Base-by-base conservation (phyloP, 1,284 basidiomycete species). In the Vanrija humicola region DNA sequence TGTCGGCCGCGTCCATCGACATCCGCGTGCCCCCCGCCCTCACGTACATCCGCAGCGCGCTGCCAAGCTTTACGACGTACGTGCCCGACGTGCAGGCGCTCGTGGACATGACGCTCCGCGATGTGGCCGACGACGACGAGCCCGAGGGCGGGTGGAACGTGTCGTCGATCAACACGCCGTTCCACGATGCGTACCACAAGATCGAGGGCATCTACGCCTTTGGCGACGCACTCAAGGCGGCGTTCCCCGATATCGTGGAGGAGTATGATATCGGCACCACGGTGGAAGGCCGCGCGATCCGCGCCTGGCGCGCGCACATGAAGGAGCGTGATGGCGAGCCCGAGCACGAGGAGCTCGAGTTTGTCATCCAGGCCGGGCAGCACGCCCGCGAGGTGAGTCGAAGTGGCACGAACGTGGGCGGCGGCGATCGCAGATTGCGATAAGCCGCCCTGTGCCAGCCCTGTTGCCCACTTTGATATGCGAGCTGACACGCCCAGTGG, bases 321-420 rank as follows among this genome's bases (percentile, higher is more conserved):
- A 45, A 54, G 34, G 56, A 28, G 58, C 44, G 38, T 10, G 39
- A 47, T 23, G 26, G 50, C 42, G 40, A 58, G 52, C 48, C 53
- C 29, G 43, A 53, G 25, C 40, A 50, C 10, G 46, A 54, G 47
- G 48, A 50, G 44, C 49, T 65, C 47, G 76, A 85, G 15, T 82
- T 90, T 63, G 82, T 90, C n/a, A 78, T 90, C 44, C 78, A 83
- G 6, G 86, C 86, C 9, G 86, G 87, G 0, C 87, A 89, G 67
- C 89, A 91, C 72, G 87, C 87, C 21, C 80, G 89, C 43, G 88
- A 90, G 81, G 86, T 86, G 56, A 38, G 79, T 72, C 38, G 49
- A 9, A 5, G 16, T 40, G 39, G n/a, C n/a, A 42, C n/a, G n/a
- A 42, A 42, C n/a, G n/a, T 42, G 40, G 40, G n/a, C 8, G 7